Percentiles rank a stretch among this genome's conserved stretches.
Evolutionary conservation across 75 land plant genomes (phyloP).

Genomic region (Cupressus sempervirens): DNA sequence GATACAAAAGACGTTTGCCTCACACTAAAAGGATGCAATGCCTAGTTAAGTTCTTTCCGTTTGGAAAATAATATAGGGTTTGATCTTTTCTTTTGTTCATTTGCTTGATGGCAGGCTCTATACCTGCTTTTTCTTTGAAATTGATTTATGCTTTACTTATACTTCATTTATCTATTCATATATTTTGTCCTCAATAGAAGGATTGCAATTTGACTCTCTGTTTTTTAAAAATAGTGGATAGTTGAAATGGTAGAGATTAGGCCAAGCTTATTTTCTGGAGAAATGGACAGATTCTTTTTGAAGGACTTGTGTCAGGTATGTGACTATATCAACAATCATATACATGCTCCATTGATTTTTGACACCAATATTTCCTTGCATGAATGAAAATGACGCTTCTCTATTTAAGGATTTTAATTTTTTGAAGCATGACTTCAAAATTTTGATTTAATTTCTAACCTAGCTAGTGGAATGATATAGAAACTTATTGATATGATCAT

Average conservation of each 20-base stretch:
- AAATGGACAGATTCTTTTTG: conserved; percentile 51
- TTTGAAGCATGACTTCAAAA: not conserved
- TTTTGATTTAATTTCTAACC: not conserved
- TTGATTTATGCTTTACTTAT: not conserved
- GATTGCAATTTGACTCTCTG: not conserved
- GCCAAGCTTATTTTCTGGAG: conserved; percentile 73
- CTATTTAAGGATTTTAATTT: not conserved
- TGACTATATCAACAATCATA: not conserved
- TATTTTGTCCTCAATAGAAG: not conserved
- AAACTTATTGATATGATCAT: not conserved
- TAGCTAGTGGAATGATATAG: not conserved
- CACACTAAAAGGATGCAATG: not conserved
- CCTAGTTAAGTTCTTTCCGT: not conserved
- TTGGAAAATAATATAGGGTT: not conserved
- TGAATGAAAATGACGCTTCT: not conserved
- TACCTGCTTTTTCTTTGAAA: not conserved
- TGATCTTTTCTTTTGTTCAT: not conserved
- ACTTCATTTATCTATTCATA: not conserved
- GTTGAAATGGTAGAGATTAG: conserved; percentile 62
- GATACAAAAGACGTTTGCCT: not conserved
- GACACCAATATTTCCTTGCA: not conserved
- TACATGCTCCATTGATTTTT: not conserved
- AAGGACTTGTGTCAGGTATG: conserved; percentile 51
- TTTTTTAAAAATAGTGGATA: conserved; percentile 38
- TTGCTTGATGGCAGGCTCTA: not conserved